Base-by-base conservation (phyloP, 345 rosid species). In the Melaleuca quinquenervia region DNA sequence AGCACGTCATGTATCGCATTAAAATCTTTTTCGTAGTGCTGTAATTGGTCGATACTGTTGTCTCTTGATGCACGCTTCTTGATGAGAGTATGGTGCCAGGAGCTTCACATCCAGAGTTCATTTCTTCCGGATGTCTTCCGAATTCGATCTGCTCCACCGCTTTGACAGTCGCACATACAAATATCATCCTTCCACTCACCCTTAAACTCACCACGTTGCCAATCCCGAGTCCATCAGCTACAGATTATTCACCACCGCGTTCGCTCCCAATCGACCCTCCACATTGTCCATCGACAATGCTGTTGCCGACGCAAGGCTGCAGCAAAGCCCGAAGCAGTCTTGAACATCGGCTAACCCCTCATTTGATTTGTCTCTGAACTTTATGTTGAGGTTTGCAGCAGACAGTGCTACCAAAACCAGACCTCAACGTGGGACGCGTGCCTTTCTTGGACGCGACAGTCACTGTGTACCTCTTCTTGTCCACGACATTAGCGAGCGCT, bases 401-500 rank as follows among this genome's bases (percentile, higher is more conserved):
- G 36, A 88, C 89, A 36, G 95, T 90, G 26, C 95, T 91, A 74
- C 98, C 96, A 62, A 85, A 95, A 64, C 89, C 96, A 16, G 90
- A 84, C 41, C 87, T 89, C 50, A 88, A 88, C 45, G 83, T 83
- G 85, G 82, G 82, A 50, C 83, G 84, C 18, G 48, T 82, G 82
- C 91, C 92, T 45, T 87, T 92, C 92, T 92, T 94, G 21, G 95
- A 89, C 76, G 92, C 92, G 82, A 96, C 94, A 3, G 95, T 95
- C 53, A 92, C 95, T 0, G 95, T 96, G 90, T 91, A 95, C 20
- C 92, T 91, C 90, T 89, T 88, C 94, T 93, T 95, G 87, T 95
- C 94, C 20, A 97, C 96, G 3, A 90, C 92, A 1, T 84, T 91
- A 50, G 82, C 83, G 44, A 96, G 95, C 3, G 82, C 70, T 16